phyloP scores from a whole-genome alignment of 2,329 filamentous ascomycete species.

The Monosporascus sp. region DNA sequence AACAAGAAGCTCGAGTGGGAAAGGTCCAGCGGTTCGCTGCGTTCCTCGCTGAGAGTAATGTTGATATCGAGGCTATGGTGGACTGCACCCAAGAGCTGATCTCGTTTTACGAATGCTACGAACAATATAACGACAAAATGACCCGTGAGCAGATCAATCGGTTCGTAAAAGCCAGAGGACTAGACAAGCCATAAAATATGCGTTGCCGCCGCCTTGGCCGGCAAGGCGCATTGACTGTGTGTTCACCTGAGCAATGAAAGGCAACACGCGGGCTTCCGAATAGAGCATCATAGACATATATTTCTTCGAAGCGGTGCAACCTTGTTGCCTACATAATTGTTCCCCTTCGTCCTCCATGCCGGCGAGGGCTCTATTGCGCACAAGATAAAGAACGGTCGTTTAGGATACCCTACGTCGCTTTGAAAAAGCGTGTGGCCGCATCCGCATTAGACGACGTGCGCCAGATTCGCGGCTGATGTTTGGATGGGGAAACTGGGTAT shows the following conservation, averaged over 20 bases:
- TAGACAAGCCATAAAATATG: slow-evolving; percentile 39
- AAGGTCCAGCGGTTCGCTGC: slow-evolving; percentile 63
- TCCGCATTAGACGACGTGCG: background rate
- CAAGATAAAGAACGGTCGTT: background rate
- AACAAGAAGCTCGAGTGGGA: slow-evolving; percentile 51
- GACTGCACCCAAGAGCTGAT: slow-evolving; percentile 90
- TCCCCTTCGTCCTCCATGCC: too few relatives aligned
- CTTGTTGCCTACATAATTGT: too few relatives aligned
- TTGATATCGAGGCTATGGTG: slow-evolving; percentile 79
- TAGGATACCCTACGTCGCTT: background rate
- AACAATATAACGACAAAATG: slow-evolving; percentile 56
- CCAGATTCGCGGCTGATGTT: background rate
- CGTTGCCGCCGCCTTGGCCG: background rate
- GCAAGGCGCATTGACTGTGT: background rate
- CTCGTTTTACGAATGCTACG: slow-evolving; percentile 72
- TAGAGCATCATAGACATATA: too few relatives aligned
- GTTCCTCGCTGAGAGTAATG: slow-evolving; percentile 80
- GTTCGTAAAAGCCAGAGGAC: slow-evolving; percentile 52
- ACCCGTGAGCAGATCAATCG: slow-evolving; percentile 54
- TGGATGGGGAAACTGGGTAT: background rate
- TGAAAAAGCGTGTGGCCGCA: background rate
- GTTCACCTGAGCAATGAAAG: too few relatives aligned
- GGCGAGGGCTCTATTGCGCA: too few relatives aligned
- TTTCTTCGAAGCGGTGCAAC: too few relatives aligned
- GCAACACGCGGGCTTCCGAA: too few relatives aligned